Percentiles rank a stretch among this genome's conserved stretches.
phyloP scores from a whole-genome alignment of 2,329 filamentous ascomycete genomes.

The Ceratocystis destructans region DNA sequence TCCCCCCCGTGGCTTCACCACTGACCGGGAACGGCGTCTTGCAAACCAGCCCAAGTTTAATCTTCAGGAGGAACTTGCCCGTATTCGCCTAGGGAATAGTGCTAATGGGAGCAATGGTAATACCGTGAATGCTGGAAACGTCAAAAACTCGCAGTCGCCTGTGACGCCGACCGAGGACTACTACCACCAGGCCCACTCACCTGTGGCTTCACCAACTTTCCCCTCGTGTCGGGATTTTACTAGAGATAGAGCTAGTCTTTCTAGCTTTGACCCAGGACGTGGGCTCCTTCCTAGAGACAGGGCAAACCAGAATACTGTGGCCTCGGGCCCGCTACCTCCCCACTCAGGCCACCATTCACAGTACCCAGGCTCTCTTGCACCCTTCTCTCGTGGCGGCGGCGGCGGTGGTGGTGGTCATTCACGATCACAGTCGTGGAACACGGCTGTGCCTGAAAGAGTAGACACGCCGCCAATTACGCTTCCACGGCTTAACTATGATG shows the following conservation, averaged over 20 bases:
- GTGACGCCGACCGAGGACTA: slow-evolving; percentile 17
- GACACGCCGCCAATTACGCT: slow-evolving; percentile 7
- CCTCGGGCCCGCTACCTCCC: neutral
- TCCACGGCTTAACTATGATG: slow-evolving; percentile 8
- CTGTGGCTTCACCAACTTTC: slow-evolving; percentile 12
- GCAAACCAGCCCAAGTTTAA: slow-evolving; percentile 14
- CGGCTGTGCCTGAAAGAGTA: slow-evolving; percentile 2
- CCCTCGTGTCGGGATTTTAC: slow-evolving; percentile 3
- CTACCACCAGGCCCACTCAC: slow-evolving; percentile 11
- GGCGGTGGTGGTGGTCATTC: slow-evolving; percentile 4
- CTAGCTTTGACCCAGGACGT: slow-evolving; percentile 17
- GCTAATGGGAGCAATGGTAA: slow-evolving; percentile 1
- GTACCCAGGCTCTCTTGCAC: slow-evolving; percentile 1
- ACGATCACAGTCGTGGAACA: slow-evolving; percentile 17
- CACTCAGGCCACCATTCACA: neutral
- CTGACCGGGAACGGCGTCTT: slow-evolving; percentile 10
- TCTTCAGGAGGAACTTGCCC: slow-evolving; percentile 15
- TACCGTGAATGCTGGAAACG: neutral
- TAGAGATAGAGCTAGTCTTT: slow-evolving; percentile 16
- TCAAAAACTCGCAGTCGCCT: slow-evolving; percentile 18
- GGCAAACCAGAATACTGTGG: neutral
- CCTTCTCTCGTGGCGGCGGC: slow-evolving; percentile 5
- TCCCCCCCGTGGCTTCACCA: neutral
- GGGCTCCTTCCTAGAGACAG: neutral
- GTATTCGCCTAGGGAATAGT: slow-evolving; percentile 8